Percentiles rank a stretch among this genome's conserved stretches.
Conservation (phyloP, 2,329 filamentous ascomycete genomes). For the Botrytis cinerea region DNA sequence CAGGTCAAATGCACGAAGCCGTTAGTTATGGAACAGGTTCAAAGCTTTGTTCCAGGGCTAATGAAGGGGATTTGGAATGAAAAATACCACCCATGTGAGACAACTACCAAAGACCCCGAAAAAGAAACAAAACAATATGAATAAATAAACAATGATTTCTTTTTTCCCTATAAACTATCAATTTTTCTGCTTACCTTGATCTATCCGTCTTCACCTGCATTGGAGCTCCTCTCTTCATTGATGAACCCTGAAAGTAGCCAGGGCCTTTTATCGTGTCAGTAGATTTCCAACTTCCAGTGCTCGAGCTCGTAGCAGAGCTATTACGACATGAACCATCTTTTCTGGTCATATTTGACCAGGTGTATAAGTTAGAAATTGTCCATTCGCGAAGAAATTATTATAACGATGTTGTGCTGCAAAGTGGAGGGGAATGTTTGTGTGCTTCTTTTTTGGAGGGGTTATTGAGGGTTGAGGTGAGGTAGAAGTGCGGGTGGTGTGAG, state of each 20-base stretch:
- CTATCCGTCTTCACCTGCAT: slow-evolving; percentile 60
- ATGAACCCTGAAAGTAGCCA: slow-evolving; percentile 39
- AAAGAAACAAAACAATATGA: slow-evolving; percentile 30
- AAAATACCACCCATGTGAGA: slow-evolving; percentile 10
- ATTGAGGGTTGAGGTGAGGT: slow-evolving; percentile 7
- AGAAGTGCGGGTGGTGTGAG: background rate
- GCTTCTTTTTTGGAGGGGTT: slow-evolving; percentile 12
- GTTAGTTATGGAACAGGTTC: slow-evolving; percentile 41
- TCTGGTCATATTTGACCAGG: slow-evolving; percentile 59
- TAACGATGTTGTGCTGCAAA: background rate
- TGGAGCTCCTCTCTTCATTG: slow-evolving; percentile 41
- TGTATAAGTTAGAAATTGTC: slow-evolving; percentile 35
- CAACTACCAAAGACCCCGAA: slow-evolving; percentile 8
- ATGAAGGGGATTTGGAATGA: slow-evolving; percentile 6
- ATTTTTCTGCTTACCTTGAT: slow-evolving; percentile 36
- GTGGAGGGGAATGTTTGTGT: slow-evolving; percentile 12
- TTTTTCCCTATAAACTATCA: background rate
- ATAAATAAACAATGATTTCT: background rate
- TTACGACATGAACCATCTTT: slow-evolving; percentile 62
- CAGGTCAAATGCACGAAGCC: slow-evolving; percentile 39
- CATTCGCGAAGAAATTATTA: slow-evolving; percentile 30
- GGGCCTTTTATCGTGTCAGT: slow-evolving; percentile 59
- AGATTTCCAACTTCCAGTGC: slow-evolving; percentile 67
- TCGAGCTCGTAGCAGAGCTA: slow-evolving; percentile 66
- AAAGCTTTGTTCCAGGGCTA: slow-evolving; percentile 30